Conservation (phyloP, 1,284 basidiomycete species). For the Tranzscheliella williamsii region DNA sequence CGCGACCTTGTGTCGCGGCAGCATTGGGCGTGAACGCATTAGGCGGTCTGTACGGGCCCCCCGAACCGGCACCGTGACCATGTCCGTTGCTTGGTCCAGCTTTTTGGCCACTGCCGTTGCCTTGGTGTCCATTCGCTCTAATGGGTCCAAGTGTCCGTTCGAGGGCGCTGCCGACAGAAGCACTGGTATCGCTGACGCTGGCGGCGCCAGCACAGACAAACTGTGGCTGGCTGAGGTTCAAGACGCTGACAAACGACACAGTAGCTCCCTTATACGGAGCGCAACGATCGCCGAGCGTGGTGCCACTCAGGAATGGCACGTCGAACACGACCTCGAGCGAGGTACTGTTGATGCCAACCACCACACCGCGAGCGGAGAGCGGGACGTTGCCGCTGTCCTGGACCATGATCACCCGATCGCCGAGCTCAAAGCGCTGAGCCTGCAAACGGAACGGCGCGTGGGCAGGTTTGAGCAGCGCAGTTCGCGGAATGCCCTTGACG, state of each 20-base stretch:
- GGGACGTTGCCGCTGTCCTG: conserved; percentile 90
- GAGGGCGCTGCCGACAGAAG: conserved; percentile 32
- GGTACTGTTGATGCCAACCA: conserved; percentile 77
- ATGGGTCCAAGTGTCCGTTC: conserved; percentile 43
- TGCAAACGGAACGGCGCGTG: conserved; percentile 88
- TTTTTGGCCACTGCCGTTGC: conserved; percentile 15
- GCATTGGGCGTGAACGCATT: conserved; percentile 34
- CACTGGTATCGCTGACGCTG: conserved; percentile 22
- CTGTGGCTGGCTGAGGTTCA: conserved; percentile 57
- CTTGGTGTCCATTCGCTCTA: conserved; percentile 9
- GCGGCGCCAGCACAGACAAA: conserved; percentile 38
- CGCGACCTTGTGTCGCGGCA: conserved; percentile 9
- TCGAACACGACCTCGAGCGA: conserved; percentile 98
- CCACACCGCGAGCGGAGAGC: conserved; percentile 86
- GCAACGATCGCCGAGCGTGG: conserved; percentile 73
- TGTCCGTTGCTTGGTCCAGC: conserved; percentile 17
- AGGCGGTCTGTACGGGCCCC: conserved; percentile 24
- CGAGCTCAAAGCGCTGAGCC: conserved; percentile 84
- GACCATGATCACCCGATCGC: conserved; percentile 95
- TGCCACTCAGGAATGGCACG: conserved; percentile 88
- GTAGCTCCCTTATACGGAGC: conserved; percentile 40
- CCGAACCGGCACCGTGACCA: conserved; percentile 16
- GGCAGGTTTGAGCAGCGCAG: conserved; percentile 88
- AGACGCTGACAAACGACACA: conserved; percentile 45
- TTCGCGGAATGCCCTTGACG: conserved; percentile 88